Evolutionary conservation across 2,329 filamentous ascomycete species (phyloP), one percentile per base, ranked within the genome.

Genomic region (Pyricularia pennisetigena): DNA sequence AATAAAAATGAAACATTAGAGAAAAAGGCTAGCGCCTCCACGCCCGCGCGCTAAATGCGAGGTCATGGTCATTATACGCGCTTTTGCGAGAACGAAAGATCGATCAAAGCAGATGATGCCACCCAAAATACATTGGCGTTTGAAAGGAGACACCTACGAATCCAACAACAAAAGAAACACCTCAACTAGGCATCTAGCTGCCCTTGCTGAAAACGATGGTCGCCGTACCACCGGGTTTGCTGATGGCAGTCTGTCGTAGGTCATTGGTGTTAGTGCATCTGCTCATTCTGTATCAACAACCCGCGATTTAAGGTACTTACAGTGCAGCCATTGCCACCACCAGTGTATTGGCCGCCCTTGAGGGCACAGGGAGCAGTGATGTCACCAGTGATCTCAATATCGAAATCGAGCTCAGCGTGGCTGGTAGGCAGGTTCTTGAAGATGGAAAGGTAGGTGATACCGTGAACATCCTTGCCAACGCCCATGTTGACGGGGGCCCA

Each of bases 401-500:
- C 90, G 82, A 91, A 97, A 78, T 93, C 84, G 57, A 97, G 88
- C 70, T 82, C 79, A 54, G 87, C 88, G 23, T 79, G 77, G 73
- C 87, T 92, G 68, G 91, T 96, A 5, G 93, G 93, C 70, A 80
- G 75, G 82, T 98, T 97, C 76, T 89, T 88, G 85, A 94, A 93
- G 78, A 97, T 87, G 66, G 92, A 93, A 70, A 97, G 81, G 82
- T 87, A 98, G 61, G 90, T 95, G 71, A 79, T 81, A 75, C 90
- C 88, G 74, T 84, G 74, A 16, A 75, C 78, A 76, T 84, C 86
- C 78, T 87, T 86, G 70, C 94, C 93, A 70, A 93, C 89, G 77
- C 94, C 94, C 67, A 97, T 82, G 81, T 94, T 94, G 74, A 93
- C 81, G 32, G 95, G 94, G 65, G 95, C 90, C 85, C 86, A 97